Evolutionary conservation across 805 yeast genomes (phyloP).

Genomic region (Lipomyces sp.): DNA sequence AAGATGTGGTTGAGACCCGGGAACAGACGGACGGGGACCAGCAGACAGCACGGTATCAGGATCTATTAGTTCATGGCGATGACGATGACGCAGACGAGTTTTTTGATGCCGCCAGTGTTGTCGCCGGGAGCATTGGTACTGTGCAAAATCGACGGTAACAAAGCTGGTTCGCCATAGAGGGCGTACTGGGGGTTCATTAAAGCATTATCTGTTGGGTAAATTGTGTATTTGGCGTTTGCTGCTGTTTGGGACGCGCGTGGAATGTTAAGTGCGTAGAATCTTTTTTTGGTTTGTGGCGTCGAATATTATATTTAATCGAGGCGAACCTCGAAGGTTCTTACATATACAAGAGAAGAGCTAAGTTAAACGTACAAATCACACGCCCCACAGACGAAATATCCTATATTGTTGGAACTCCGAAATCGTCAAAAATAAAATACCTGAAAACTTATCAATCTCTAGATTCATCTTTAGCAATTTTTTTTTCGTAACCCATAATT

Average conservation of each 20-base stretch:
- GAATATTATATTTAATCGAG: neutral
- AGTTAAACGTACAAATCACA: neutral
- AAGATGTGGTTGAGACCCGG: slow-evolving; percentile 25
- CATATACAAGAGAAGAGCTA: neutral
- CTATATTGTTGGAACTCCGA: slow-evolving; percentile 1
- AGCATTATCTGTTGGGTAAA: neutral
- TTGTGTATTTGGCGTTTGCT: neutral
- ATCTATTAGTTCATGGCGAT: slow-evolving; percentile 4
- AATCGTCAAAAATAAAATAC: neutral
- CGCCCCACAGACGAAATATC: neutral
- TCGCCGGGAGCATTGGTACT: neutral
- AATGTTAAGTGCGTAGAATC: neutral
- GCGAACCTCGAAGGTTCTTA: neutral
- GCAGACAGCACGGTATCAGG: neutral
- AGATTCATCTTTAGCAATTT: neutral
- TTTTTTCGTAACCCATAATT: neutral
- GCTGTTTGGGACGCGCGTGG: neutral
- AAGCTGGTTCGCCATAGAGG: neutral
- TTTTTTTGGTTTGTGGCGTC: neutral
- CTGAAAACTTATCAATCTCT: neutral
- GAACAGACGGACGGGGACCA: slow-evolving; percentile 23
- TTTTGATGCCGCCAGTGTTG: slow-evolving; percentile 11
- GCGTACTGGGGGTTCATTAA: neutral
- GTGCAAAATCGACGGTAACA: neutral
- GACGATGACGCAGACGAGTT: slow-evolving; percentile 16